Base-by-base conservation (phyloP, 176 grass and related monocot genomes). In the Oryza glumipatula region DNA sequence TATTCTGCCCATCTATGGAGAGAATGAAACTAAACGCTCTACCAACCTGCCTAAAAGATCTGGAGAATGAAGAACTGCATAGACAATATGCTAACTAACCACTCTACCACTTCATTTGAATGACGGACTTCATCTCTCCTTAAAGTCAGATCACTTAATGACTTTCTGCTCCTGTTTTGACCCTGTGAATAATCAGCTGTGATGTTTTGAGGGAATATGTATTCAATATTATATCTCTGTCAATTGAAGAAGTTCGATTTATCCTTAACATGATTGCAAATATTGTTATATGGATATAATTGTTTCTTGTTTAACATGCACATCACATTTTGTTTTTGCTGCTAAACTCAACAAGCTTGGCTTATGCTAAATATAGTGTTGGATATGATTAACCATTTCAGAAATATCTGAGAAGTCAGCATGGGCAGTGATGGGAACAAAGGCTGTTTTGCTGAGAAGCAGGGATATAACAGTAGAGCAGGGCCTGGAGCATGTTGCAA, bases 381-480 rank as follows among this genome's bases (percentile, higher is more conserved):
- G n/a, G n/a, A 56, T 15, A 71, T 80, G n/a, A 10, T 6, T 66
- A 21, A 65, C 76, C 19, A 3, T 74, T 95, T 80, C 89, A 98
- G 93, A 78, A 72, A 82, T 98, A 66, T 78, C 93, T 32, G 91
- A 92, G 83, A 98, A 98, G 80, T 92, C 96, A 14, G 77, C 86
- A 67, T 71, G 80, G 52, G 91, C 96, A 16, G 83, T 98, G 87
- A 98, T 94, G 89, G 93, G 91, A 67, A 95, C 93, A 46, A 95
- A 98, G 86, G 87, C 84, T 6, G 85, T 93, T 69, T 83, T 94
- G 83, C 80, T 98, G 66, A 88, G 88, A 87, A 95, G 96, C 74
- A 89, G 96, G 9, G 93, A 98, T 82, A 84, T 92, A 39, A 98
- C 91, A 33, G 86, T 95, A 60, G 91, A 95, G 60, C 93, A 98